Percentiles rank a stretch among this genome's conserved stretches.
These are phyloP conservation scores for Blastobotrys niveus DNA, from an alignment of 1,139 yeast species.

Conservation along the genomic window DNA sequence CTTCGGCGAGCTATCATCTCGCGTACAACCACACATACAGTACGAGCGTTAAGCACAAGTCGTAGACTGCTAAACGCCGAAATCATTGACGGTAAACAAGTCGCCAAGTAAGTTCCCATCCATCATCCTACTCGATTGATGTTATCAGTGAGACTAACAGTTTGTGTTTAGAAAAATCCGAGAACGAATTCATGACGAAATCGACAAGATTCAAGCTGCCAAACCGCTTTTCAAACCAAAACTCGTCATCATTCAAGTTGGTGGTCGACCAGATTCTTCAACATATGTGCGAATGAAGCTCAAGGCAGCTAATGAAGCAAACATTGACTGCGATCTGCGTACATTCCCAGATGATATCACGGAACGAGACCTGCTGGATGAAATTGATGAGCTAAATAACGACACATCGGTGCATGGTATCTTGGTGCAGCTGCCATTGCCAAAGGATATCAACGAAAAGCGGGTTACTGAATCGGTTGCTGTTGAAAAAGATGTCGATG, in stretches of 20 bases:
- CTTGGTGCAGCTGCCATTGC: conserved; percentile 86
- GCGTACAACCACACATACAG: background rate
- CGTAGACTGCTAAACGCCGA: conserved; percentile 26
- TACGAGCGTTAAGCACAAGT: conserved; percentile 15
- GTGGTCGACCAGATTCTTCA: conserved; percentile 81
- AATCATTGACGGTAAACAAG: conserved; percentile 64
- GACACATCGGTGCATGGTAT: conserved; percentile 76
- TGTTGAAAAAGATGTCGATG: conserved; percentile 89
- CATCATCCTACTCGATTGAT: background rate
- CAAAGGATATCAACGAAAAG: conserved; percentile 73
- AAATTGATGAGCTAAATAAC: conserved; percentile 59
- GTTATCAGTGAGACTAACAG: conserved; percentile 8
- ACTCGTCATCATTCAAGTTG: conserved; percentile 83
- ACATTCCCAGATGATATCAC: conserved; percentile 54
- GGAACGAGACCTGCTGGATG: conserved; percentile 45
- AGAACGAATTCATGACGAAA: conserved; percentile 40
- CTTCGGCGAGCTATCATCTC: conserved; percentile 11
- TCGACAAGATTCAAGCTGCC: conserved; percentile 47
- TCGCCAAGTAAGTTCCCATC: conserved; percentile 43
- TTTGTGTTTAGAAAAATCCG: conserved; percentile 28
- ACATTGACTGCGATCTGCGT: conserved; percentile 63
- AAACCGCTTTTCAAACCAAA: conserved; percentile 67
- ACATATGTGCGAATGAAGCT: conserved; percentile 95
- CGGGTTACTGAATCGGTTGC: conserved; percentile 70
- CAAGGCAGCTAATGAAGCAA: conserved; percentile 81